Conservation (phyloP, 805 yeast genomes). For the Starmerella floris region DNA sequence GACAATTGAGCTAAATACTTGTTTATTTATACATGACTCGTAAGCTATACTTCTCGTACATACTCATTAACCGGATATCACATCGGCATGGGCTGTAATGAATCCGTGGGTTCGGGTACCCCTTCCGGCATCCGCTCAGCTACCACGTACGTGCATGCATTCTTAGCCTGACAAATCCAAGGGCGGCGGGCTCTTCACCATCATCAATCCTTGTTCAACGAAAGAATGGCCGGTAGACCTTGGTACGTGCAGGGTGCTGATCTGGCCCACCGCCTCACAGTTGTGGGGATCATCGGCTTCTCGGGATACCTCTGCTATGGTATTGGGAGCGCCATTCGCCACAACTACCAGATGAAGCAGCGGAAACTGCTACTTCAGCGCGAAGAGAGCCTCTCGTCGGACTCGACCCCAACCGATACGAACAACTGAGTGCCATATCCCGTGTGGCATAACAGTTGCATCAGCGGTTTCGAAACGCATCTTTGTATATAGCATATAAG, state of each 20-base stretch:
- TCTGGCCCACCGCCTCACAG: conserved; percentile 59
- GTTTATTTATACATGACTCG: too few species aligned
- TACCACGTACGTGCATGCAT: too few species aligned
- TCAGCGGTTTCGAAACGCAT: background rate
- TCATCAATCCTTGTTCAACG: too few species aligned
- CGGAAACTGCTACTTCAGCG: conserved; percentile 6
- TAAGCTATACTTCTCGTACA: too few species aligned
- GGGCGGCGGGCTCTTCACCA: too few species aligned
- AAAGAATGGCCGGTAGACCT: conserved; percentile 36
- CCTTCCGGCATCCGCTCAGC: too few species aligned
- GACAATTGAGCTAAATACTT: too few species aligned
- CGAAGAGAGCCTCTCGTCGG: background rate
- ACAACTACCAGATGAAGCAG: conserved; percentile 16
- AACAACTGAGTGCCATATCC: background rate
- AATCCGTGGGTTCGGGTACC: too few species aligned
- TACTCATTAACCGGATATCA: too few species aligned
- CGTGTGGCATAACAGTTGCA: background rate
- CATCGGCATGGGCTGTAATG: too few species aligned
- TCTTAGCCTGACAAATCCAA: too few species aligned
- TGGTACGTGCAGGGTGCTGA: conserved; percentile 69
- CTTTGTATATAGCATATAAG: background rate
- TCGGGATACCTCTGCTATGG: conserved; percentile 27
- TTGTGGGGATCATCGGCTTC: conserved; percentile 48
- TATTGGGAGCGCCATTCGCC: conserved; percentile 8
- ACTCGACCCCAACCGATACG: background rate